Conservation (phyloP, 257 asterid species). For the Vinca minor region DNA sequence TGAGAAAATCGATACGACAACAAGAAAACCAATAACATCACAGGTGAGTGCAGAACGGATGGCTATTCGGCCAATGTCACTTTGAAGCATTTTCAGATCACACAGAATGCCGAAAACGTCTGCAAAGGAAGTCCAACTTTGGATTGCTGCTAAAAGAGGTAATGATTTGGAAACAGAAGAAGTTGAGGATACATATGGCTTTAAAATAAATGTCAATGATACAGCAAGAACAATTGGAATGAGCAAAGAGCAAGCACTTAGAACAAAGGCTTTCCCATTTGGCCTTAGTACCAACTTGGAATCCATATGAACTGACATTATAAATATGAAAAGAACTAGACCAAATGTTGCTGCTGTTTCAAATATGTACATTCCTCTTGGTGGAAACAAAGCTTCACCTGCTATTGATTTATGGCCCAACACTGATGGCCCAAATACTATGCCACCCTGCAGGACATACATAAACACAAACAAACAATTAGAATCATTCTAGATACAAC, state of each 20-base stretch:
- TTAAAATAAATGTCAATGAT: slow-evolving; percentile 16
- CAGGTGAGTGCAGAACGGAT: slow-evolving; percentile 46
- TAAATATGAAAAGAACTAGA: slow-evolving; percentile 54
- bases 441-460: slow-evolving; percentile 48
- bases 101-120: slow-evolving; percentile 47
- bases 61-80: slow-evolving; percentile 51
- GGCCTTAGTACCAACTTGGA: slow-evolving; percentile 44
- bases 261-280: slow-evolving; percentile 24
- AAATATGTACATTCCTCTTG: slow-evolving; percentile 33
- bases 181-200: slow-evolving; percentile 24
- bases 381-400: slow-evolving; percentile 38
- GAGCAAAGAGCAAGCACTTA: slow-evolving; percentile 34
- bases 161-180: slow-evolving; percentile 30
- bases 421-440: slow-evolving; percentile 62
- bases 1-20: slow-evolving; percentile 13
- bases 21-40: slow-evolving; percentile 35
- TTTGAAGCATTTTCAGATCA: slow-evolving; percentile 60
- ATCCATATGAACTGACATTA: slow-evolving; percentile 50
- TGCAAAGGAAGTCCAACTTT: slow-evolving; percentile 47
- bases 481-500: too few species aligned
- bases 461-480: not conserved
- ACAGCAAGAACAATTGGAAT: slow-evolving; percentile 21
- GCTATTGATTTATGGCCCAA: slow-evolving; percentile 31
- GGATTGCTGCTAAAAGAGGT: slow-evolving; percentile 47
- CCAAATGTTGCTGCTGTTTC: slow-evolving; percentile 54